Percentiles rank a stretch among this genome's conserved stretches.
phyloP scores from a whole-genome alignment of 2,329 filamentous ascomycete genomes.

The Aspergillus cejpii region DNA sequence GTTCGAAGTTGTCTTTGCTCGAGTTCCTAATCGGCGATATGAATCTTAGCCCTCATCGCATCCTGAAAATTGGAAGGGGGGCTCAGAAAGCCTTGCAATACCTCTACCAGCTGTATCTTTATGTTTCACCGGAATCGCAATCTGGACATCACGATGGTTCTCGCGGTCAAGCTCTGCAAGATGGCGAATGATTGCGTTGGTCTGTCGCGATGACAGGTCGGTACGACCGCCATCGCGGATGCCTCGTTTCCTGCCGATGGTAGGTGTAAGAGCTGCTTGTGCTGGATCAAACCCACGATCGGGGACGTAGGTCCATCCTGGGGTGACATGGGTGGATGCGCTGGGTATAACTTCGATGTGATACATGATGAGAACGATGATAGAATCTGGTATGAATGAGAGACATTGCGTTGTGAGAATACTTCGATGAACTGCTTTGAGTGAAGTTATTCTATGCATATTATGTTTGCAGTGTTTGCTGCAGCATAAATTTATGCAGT shows the following conservation, averaged over 20 bases:
- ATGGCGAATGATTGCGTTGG: conserved; percentile 72
- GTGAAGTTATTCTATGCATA: background rate
- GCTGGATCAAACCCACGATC: conserved; percentile 59
- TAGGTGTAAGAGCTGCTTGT: conserved; percentile 48
- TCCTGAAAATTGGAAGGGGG: background rate
- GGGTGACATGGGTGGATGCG: conserved; percentile 61
- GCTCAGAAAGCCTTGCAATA: conserved; percentile 9
- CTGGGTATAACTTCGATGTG: conserved; percentile 78
- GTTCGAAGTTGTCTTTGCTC: conserved; percentile 42
- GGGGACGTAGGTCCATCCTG: conserved; percentile 89
- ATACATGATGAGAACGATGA: conserved; percentile 45
- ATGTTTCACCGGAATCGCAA: conserved; percentile 58
- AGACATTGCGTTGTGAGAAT: background rate
- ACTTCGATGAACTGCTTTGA: background rate
- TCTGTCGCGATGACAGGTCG: conserved; percentile 73
- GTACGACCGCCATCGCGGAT: conserved; percentile 53
- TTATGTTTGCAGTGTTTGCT: conserved; percentile 21
- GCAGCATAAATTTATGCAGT: too few species aligned
- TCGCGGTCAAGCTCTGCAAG: conserved; percentile 78
- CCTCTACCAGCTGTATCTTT: conserved; percentile 40
- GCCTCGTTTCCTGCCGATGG: conserved; percentile 61
- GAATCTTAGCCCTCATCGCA: background rate
- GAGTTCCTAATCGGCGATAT: conserved; percentile 21
- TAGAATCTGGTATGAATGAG: background rate
- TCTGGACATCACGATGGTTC: conserved; percentile 64